A percentile compares a stretch with the other conserved stretches of the same genome.
These are phyloP conservation scores for Berberis vulgaris DNA, from an alignment of 164 flowering plant genomes.

Conservation along the genomic window DNA sequence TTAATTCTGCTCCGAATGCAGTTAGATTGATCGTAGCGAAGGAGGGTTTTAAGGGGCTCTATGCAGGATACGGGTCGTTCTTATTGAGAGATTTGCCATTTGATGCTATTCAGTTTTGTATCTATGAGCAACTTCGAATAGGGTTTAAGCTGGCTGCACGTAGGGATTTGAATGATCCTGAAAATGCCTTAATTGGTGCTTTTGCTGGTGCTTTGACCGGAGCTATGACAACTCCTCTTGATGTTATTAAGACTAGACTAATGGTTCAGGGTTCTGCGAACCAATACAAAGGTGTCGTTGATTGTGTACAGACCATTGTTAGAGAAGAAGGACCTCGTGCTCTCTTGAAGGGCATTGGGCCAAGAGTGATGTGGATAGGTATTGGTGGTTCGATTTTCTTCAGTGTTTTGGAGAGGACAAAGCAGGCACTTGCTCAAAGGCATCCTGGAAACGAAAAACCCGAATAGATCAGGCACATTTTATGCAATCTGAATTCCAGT, in stretches of 20 bases:
- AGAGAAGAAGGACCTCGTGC: constrained; percentile 65
- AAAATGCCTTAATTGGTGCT: constrained; percentile 93
- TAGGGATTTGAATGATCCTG: constrained; percentile 74
- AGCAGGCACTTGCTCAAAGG: constrained; percentile 43
- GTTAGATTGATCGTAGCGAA: constrained; percentile 61
- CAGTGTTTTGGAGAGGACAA: constrained; percentile 78
- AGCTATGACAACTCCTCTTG: constrained; percentile 91
- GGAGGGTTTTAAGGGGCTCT: constrained; percentile 85
- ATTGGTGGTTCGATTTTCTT: constrained; percentile 92
- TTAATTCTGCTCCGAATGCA: constrained; percentile 75
- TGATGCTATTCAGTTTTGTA: constrained; percentile 92
- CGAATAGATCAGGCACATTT: constrained; percentile 15
- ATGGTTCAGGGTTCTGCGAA: constrained; percentile 91
- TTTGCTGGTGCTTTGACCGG: constrained; percentile 92
- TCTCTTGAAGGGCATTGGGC: constrained; percentile 64
- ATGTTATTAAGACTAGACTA: constrained; percentile 89
- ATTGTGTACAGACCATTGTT: constrained; percentile 62
- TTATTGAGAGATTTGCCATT: constrained; percentile 91
- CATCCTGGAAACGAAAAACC: constrained; percentile 10
- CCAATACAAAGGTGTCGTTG: constrained; percentile 65
- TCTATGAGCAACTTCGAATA: constrained; percentile 90
- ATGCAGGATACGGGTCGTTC: constrained; percentile 96
- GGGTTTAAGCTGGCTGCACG: constrained; percentile 79
- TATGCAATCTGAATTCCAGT: background rate
- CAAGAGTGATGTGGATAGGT: constrained; percentile 88